A percentile compares a stretch with the other conserved stretches of the same genome.
These are phyloP conservation scores for Acorus calamus DNA, from an alignment of 106 monocot species.

Conservation along the genomic window DNA sequence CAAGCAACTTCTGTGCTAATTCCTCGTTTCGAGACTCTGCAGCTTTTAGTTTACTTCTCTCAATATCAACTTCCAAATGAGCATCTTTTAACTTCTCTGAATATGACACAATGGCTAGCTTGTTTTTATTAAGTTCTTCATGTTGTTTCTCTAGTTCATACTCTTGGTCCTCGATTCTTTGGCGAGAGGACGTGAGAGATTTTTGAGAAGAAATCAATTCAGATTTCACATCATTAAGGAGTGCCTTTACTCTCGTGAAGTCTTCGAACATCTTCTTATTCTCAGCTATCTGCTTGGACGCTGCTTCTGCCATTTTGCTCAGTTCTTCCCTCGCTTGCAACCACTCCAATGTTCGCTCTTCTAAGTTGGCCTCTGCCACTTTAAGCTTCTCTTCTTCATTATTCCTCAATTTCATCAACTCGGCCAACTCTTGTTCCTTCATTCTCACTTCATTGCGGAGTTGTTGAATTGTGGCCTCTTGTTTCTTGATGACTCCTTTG, in stretches of 20 bases:
- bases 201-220: conserved; percentile 35
- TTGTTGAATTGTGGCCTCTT: conserved; percentile 28
- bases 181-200: conserved; percentile 28
- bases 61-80: conserved; percentile 27
- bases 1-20: conserved; percentile 17
- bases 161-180: conserved; percentile 22
- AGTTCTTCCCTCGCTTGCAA: conserved; percentile 22
- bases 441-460: conserved; percentile 21
- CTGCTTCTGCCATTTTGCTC: conserved; percentile 23
- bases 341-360: conserved; percentile 29
- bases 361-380: conserved; percentile 25
- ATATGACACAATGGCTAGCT: conserved; percentile 18
- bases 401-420: conserved; percentile 23
- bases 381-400: conserved; percentile 25
- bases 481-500: conserved; percentile 20
- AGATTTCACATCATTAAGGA: conserved; percentile 35
- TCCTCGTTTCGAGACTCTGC: conserved; percentile 11
- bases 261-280: conserved; percentile 22
- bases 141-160: conserved; percentile 25
- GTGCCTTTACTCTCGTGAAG: conserved; percentile 29
- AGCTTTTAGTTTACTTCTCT: conserved; percentile 25
- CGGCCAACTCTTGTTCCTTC: conserved; percentile 25
- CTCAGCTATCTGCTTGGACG: conserved; percentile 10
- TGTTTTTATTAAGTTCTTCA: conserved; percentile 29
- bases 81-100: conserved; percentile 28